Percentiles rank a stretch among this genome's conserved stretches.
These are phyloP conservation scores for Myxozyma neotropica DNA, from an alignment of 805 yeast genomes.

Conservation along the genomic window DNA sequence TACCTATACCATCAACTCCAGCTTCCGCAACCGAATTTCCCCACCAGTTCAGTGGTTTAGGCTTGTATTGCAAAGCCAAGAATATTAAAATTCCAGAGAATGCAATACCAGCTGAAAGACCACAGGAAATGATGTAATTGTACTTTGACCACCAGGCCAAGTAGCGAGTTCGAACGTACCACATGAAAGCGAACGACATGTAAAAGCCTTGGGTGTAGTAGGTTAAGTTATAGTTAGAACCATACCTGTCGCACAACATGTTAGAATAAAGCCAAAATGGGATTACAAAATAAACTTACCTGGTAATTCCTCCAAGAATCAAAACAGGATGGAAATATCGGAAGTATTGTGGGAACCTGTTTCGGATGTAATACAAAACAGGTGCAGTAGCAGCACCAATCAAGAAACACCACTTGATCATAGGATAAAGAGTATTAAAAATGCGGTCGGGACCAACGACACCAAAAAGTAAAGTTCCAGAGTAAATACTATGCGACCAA, in stretches of 20 bases:
- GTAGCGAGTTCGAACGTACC: conserved; percentile 56
- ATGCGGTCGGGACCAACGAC: conserved; percentile 63
- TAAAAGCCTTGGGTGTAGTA: conserved; percentile 76
- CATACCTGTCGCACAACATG: background rate
- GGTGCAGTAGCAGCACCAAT: conserved; percentile 57
- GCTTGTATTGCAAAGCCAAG: conserved; percentile 51
- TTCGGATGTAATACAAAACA: conserved; percentile 43
- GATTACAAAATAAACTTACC: background rate
- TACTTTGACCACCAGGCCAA: conserved; percentile 76
- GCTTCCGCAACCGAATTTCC: conserved; percentile 48
- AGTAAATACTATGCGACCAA: conserved; percentile 51
- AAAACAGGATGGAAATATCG: conserved; percentile 65
- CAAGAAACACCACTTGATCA: conserved; percentile 60
- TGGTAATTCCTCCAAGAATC: conserved; percentile 48
- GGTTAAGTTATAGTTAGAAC: conserved; percentile 58
- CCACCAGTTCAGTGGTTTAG: conserved; percentile 60
- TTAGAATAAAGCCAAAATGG: background rate
- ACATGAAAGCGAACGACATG: conserved; percentile 60
- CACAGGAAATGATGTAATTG: conserved; percentile 66
- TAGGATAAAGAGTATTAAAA: conserved; percentile 56
- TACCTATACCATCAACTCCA: conserved; percentile 21
- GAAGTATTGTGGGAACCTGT: conserved; percentile 35
- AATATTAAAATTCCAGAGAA: conserved; percentile 61
- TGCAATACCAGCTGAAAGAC: conserved; percentile 66
- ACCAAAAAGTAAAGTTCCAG: conserved; percentile 67